Conservation (phyloP, 106 monocot genomes). For the Phalaenopsis aphrodite region DNA sequence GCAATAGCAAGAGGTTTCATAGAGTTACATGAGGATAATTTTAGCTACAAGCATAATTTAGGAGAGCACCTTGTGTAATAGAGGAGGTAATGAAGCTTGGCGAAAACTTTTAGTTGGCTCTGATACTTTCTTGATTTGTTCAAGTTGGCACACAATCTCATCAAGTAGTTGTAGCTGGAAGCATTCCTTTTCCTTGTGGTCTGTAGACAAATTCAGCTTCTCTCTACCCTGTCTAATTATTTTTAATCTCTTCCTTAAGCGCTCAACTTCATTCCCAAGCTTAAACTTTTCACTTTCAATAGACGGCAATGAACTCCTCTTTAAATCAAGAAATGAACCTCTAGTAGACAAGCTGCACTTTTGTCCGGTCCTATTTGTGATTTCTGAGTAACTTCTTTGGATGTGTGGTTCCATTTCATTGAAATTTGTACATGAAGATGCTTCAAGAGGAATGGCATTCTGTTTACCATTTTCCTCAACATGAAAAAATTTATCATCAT, state of each 20-base stretch:
- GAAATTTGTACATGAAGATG: slow-evolving; percentile 9
- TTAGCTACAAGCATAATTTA: not conserved
- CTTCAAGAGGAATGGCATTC: not conserved
- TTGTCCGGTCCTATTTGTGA: not conserved
- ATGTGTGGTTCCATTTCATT: slow-evolving; percentile 15
- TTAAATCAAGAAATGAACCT: slow-evolving; percentile 13
- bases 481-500: not conserved
- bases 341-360: slow-evolving; percentile 7
- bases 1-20: not conserved
- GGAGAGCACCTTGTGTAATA: slow-evolving; percentile 35
- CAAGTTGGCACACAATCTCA: slow-evolving; percentile 54
- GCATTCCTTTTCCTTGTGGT: slow-evolving; percentile 30
- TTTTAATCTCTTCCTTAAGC: slow-evolving; percentile 53
- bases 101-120: slow-evolving; percentile 22
- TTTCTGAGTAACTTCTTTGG: slow-evolving; percentile 34
- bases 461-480: slow-evolving; percentile 10
- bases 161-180: slow-evolving; percentile 50
- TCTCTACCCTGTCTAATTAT: slow-evolving; percentile 56
- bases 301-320: slow-evolving; percentile 36
- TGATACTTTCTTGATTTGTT: slow-evolving; percentile 34
- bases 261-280: slow-evolving; percentile 63
- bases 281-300: slow-evolving; percentile 42
- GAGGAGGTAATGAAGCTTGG: slow-evolving; percentile 37
- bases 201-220: slow-evolving; percentile 40
- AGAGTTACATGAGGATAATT: not conserved